phyloP scores from a whole-genome alignment of 176 grass and related monocot species.

The Raddia distichophylla region DNA sequence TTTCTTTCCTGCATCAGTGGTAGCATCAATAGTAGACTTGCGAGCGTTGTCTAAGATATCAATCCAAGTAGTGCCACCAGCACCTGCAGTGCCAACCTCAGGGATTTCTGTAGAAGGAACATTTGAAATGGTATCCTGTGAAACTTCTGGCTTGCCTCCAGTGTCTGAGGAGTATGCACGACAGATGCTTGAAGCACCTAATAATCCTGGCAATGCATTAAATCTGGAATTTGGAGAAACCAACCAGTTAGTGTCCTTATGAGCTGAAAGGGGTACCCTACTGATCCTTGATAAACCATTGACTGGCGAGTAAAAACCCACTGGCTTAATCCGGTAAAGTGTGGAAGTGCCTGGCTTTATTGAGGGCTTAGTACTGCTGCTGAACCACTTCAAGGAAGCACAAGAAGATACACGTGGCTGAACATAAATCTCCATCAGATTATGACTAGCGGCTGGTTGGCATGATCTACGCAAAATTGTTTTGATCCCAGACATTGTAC shows the following conservation, averaged over 20 bases:
- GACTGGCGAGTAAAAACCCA: constrained; percentile 18
- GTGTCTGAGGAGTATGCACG: constrained; percentile 60
- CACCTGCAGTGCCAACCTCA: constrained; percentile 32
- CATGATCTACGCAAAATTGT: constrained; percentile 27
- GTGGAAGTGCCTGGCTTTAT: constrained; percentile 20
- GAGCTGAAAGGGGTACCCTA: constrained; percentile 30
- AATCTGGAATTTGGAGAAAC: constrained; percentile 35
- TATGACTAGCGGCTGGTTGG: constrained; percentile 27
- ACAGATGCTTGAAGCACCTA: constrained; percentile 25
- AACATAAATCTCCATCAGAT: constrained; percentile 45
- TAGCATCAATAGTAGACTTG: constrained; percentile 59
- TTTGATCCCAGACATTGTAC: constrained; percentile 42
- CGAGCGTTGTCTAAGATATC: constrained; percentile 60
- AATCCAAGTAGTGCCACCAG: constrained; percentile 51
- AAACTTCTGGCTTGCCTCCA: constrained; percentile 46
- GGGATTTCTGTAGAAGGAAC: constrained; percentile 49
- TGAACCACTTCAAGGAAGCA: constrained; percentile 32
- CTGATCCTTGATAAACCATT: constrained; percentile 36
- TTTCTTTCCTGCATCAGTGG: constrained; percentile 60
- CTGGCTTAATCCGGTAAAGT: constrained; percentile 29
- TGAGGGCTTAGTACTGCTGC: constrained; percentile 32
- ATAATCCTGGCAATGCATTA: constrained; percentile 35
- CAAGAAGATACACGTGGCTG: constrained; percentile 35
- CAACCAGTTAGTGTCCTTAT: constrained; percentile 35
- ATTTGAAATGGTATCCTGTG: constrained; percentile 41